These are phyloP conservation scores for Penicillium antarcticum DNA, from an alignment of 495 filamentous ascomycete genomes.

Conservation along the genomic window DNA sequence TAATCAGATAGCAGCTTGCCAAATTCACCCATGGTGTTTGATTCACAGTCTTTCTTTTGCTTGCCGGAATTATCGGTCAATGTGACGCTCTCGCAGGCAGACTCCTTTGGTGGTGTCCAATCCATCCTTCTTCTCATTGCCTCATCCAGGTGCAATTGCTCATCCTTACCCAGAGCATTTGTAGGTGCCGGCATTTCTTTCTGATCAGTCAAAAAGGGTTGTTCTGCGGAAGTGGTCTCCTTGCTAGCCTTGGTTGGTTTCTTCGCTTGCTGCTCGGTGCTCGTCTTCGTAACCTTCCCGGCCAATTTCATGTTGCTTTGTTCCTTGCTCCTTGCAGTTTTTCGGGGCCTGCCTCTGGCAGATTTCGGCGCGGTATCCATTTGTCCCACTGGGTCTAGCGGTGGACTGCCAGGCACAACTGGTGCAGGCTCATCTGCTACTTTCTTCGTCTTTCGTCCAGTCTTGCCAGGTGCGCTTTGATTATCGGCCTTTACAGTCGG, in stretches of 20 bases:
- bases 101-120: slow-evolving; percentile 43
- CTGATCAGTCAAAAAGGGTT: background rate
- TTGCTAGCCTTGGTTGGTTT: slow-evolving; percentile 11
- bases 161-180: slow-evolving; percentile 18
- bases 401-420: background rate
- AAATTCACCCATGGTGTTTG: slow-evolving; percentile 9
- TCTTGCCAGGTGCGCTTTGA: slow-evolving; percentile 7
- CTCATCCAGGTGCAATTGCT: slow-evolving; percentile 29
- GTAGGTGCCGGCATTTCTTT: background rate
- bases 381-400: background rate
- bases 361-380: slow-evolving; percentile 19
- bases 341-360: slow-evolving; percentile 17
- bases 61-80: slow-evolving; percentile 8
- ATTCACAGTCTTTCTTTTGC: background rate
- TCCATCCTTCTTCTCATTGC: slow-evolving; percentile 37
- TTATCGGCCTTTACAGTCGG: background rate
- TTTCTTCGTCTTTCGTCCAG: slow-evolving; percentile 18
- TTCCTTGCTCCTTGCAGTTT: slow-evolving; percentile 17
- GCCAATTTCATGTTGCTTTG: slow-evolving; percentile 32
- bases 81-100: slow-evolving; percentile 1
- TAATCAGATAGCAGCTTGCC: slow-evolving; percentile 31
- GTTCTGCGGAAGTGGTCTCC: slow-evolving; percentile 2
- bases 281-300: slow-evolving; percentile 34
- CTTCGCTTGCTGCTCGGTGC: slow-evolving; percentile 12
- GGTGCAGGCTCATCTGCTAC: slow-evolving; percentile 6